Evolutionary conservation across 768 basidiomycete genomes (phyloP), one percentile per base, ranked within the genome.

Genomic region (Mycena crocata): DNA sequence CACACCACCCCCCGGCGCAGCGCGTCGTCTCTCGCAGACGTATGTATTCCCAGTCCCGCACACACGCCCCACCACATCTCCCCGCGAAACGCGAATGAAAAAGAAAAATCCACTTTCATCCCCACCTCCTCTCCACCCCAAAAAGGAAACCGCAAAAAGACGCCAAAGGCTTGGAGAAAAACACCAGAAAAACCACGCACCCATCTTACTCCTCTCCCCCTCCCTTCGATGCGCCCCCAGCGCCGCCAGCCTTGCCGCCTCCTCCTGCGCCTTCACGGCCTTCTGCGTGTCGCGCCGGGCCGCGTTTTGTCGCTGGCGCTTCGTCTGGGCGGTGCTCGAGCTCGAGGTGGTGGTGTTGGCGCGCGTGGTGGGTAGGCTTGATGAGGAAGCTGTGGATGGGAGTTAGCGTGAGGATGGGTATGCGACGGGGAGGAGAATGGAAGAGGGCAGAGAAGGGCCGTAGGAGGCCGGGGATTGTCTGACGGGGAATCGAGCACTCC

Each of bases 151-250:
- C 21, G 52, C 26, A 42, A 17, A 7, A 40, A 46, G 51, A 24
- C 5, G 51, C 26, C 21, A 48, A 34, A 15, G n/a, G 14, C 4
- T 26, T 24, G 52, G 30, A 42, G 13, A 7, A 40, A 46, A 57
- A 24, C 5, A 57, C 26, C 21, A 48, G 28, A 15, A 8, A 23
- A 32, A 60, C 89, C 34, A 79, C 30, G 79, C 82, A 42, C 6
- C 40, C 60, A 89, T 87, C 67, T 81, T 81, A 14, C 74, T 81
- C 31, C 76, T 79, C 76, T 93, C 91, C 66, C 88, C 73, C 71
- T 89, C 89, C 45, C 86, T 83, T 69, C 86, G 85, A 75, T 93
- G 91, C 69, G 81, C 79, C 19, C 86, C 87, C 15, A 92, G 80
- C 39, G 76, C 77, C 7, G 84, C 82, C 42, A 85, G 73, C 39